Base-by-base conservation (phyloP, 2,329 filamentous ascomycete species). In the Berkeleyomyces rouxiae region DNA sequence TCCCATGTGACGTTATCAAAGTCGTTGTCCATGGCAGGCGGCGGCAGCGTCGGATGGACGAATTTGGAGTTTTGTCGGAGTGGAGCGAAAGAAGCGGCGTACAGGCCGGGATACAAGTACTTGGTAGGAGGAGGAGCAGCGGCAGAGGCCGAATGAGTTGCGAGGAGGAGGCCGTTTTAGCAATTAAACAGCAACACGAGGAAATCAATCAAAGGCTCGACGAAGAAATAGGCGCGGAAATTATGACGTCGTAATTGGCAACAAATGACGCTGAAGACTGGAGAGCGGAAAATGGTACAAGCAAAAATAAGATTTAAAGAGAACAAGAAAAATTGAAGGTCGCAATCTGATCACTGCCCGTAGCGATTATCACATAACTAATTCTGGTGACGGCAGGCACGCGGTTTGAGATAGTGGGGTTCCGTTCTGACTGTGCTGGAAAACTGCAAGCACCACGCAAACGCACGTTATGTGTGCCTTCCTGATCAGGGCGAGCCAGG, bases 1-100 rank as follows among this genome's bases (percentile, higher is more conserved):
- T 82, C 79, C 89, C 89, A 95, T 64, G 86, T 86, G 66, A 92
- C 83, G 71, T 82, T 88, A 71, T 89, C 87, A 74, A 93, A 93
- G 74, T 87, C 86, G 74, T 88, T 86, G 69, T 80, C 78, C 67
- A 78, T 76, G 68, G 76, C 76, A n/a, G 43, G 36, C 23, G 23
- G 31, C 23, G 16, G 39, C 16, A 13, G 37, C 6, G 43, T n/a
- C 47, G 33, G 23, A 23, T 23, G 36, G 33, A 33, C 49, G 49
- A 23, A 11, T 9, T 9, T 23, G 49, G 49, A 36, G 37, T 5
- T 7, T 59, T 46, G 3, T 44, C 10, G 11, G 42, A 46, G 58
- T 10, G 36, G 55, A 59, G 42, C 6, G 23, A 40, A 49, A 36
- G 33, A 16, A 31, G 16, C 42, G 31, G 23, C 11, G 23, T 1